phyloP scores from a whole-genome alignment of 2,329 filamentous ascomycete species.

The Calonectria crousiana region DNA sequence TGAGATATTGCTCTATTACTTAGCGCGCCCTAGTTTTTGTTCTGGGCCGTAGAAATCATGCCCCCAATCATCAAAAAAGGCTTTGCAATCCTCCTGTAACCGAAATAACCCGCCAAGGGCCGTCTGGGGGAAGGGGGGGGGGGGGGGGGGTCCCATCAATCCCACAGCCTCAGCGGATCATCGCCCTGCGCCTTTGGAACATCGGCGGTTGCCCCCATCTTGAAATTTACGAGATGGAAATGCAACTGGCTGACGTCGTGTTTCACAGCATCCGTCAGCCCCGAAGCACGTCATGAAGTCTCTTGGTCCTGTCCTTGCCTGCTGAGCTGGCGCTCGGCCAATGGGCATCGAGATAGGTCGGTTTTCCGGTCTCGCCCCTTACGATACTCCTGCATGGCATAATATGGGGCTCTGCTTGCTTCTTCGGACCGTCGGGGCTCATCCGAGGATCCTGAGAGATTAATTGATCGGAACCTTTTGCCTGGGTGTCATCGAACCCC shows the following conservation, averaged over 20 bases:
- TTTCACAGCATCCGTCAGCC: conserved; percentile 21
- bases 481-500: conserved; percentile 16
- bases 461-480: conserved; percentile 26
- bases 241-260: conserved; percentile 1
- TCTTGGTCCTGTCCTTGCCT: conserved; percentile 28
- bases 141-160: conserved; percentile 7
- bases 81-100: conserved; percentile 11
- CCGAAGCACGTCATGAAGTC: conserved; percentile 28
- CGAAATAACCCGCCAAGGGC: conserved; percentile 1
- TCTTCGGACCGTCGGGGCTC: conserved; percentile 41
- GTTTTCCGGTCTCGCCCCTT: conserved; percentile 10
- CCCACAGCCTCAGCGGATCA: conserved; percentile 25
- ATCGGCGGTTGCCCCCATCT: conserved; percentile 26
- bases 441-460: conserved; percentile 38
- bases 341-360: conserved; percentile 23
- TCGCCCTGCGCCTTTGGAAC: conserved; percentile 33
- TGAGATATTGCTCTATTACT: conserved; percentile 38
- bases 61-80: conserved; percentile 18
- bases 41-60: conserved; percentile 6
- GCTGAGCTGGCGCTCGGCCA: conserved; percentile 20
- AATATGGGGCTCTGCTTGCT: conserved; percentile 23
- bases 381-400: conserved; percentile 24
- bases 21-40: conserved; percentile 23
- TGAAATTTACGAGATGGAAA: conserved; percentile 40
- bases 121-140: too few species aligned